Base-by-base conservation (phyloP, 176 grass and related monocot species). In the Poa annua region DNA sequence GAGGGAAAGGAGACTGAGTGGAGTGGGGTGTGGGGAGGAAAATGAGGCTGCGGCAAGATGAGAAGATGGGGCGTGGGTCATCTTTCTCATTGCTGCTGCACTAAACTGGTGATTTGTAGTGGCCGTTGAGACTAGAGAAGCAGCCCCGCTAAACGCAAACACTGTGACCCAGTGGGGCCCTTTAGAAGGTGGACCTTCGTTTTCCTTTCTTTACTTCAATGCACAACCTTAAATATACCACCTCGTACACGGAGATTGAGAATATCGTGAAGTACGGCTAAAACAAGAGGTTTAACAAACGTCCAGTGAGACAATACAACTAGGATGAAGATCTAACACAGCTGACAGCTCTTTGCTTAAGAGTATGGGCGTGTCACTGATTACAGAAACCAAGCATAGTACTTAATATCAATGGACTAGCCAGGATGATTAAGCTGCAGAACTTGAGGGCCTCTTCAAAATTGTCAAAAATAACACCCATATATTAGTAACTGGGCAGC, bases 211-310 rank as follows among this genome's bases (percentile, higher is more conserved):
- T 29, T 14, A 56, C n/a, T 71, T 11, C 41, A 71, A 47, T 47
- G 67, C 41, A 47, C n/a, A 22, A 13, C 21, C 68, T 35, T 5
- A 57, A 71, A 48, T 16, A 22, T 52, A 7, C 41, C 70, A 67
- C 55, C 38, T 68, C 12, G 9, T 0, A 22, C 19, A 11, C 5
- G 4, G 25, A 57, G 38, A 20, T 68, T n/a, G 15, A 81, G 9
- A 81, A 80, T 15, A 81, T 74, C 57, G 35, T 10, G 21, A 59
- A 48, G 57, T 70, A 66, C 3, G 59, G 45, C 15, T 45, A 86
- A 8, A 52, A 73, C 7, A 80, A 17, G 21, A 44, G n/a, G 42
- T 29, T 53, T 26, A 66, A 47, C 20, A 7, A 79, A 74, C 15
- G 1, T 39, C 56, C 48, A 49, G 36, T 77, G 67, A 49, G 19